These are phyloP conservation scores for Schizopora paradoxa DNA, from an alignment of 1,284 basidiomycete species.

Conservation along the genomic window DNA sequence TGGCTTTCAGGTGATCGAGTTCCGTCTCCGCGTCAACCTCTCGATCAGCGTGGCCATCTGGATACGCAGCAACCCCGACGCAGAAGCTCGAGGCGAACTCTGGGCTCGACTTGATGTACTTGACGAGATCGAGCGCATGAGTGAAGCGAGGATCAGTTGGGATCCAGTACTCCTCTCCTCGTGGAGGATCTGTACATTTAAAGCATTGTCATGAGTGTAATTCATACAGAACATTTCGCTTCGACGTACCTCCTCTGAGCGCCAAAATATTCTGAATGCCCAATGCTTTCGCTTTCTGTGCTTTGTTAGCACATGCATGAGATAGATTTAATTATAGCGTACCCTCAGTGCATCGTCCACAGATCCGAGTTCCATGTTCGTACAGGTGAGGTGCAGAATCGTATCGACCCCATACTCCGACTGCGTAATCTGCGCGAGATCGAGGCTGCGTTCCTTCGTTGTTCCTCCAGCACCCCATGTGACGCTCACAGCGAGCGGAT, in stretches of 20 bases:
- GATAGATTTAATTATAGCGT: conserved; percentile 19
- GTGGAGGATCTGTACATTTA: conserved; percentile 69
- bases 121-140: conserved; percentile 86
- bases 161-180: conserved; percentile 90
- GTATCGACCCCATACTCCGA: conserved; percentile 74
- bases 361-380: conserved; percentile 89
- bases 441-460: conserved; percentile 84
- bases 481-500: conserved; percentile 79
- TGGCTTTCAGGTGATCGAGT: conserved; percentile 75
- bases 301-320: conserved; percentile 2
- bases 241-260: conserved; percentile 70
- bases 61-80: conserved; percentile 91
- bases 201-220: conserved; percentile 10
- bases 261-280: conserved; percentile 93
- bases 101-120: conserved; percentile 78
- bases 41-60: conserved; percentile 84
- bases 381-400: conserved; percentile 95
- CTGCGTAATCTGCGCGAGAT: conserved; percentile 74
- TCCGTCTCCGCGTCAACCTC: conserved; percentile 63
- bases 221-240: conserved; percentile 2
- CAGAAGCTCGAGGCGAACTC: conserved; percentile 86
- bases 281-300: conserved; percentile 70
- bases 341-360: conserved; percentile 84
- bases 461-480: conserved; percentile 98
- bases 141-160: conserved; percentile 82